Evolutionary conservation across 164 flowering plant genomes (phyloP).

Genomic region (Liriodendron chinense): DNA sequence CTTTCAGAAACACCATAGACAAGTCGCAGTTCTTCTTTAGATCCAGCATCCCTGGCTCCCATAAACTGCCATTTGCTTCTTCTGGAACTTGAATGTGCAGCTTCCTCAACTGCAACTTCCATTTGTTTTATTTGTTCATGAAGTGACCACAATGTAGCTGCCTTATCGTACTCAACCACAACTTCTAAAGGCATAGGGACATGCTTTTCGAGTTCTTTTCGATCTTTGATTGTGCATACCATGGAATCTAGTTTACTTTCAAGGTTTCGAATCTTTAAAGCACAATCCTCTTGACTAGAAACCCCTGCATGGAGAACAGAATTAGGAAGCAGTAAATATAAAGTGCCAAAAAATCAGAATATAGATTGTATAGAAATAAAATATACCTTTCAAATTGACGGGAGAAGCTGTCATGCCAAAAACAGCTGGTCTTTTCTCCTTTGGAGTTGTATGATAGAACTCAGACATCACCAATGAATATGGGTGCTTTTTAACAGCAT

Average conservation of each 20-base stretch:
- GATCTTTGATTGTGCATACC: constrained; percentile 94
- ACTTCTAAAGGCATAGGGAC: constrained; percentile 95
- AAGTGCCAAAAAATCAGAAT: background rate
- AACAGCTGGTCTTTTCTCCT: constrained; percentile 90
- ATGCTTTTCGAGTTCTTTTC: constrained; percentile 90
- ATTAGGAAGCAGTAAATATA: background rate
- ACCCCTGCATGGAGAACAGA: constrained; percentile 55
- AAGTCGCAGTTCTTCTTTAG: constrained; percentile 93
- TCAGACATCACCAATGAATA: constrained; percentile 98
- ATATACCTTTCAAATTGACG: constrained; percentile 86
- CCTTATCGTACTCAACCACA: constrained; percentile 93
- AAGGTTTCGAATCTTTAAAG: constrained; percentile 95
- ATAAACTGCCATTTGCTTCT: constrained; percentile 98
- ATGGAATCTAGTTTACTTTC: constrained; percentile 90
- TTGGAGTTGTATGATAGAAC: constrained; percentile 90
- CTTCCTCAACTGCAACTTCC: constrained; percentile 83
- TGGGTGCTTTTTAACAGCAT: constrained; percentile 99
- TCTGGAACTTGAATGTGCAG: constrained; percentile 79
- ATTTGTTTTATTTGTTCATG: constrained; percentile 93
- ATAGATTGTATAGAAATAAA: background rate
- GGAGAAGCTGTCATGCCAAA: constrained; percentile 99
- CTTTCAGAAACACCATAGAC: constrained; percentile 98
- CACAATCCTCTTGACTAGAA: constrained; percentile 97
- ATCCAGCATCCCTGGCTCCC: constrained; percentile 99
- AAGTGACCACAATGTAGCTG: constrained; percentile 82